Base-by-base conservation (phyloP, 83 land plant species). In the Larix sibirica region DNA sequence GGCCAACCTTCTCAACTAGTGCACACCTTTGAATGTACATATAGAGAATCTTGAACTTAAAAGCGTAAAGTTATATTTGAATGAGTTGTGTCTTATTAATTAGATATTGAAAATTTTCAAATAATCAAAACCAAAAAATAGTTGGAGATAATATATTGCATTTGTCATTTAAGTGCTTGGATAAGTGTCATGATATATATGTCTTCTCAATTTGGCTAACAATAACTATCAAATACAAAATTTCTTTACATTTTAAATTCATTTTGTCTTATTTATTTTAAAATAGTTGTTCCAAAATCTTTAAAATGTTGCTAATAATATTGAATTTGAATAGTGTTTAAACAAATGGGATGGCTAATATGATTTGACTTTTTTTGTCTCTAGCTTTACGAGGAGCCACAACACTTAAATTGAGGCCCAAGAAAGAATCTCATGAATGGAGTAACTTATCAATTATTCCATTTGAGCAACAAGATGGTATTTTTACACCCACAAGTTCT, bases 341-440 rank as follows among this genome's bases (percentile, higher is more conserved):
- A 38, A 2, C 40, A 38, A 38, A 38, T 38, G 4, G 40, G 4
- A 38, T 38, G 40, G 4, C 40, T 38, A 38, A 38, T 38, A 38
- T 38, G 5, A 38, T n/a, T 56, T 38, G 3, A 4, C 5, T 38
- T 4, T 2, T 3, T 38, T 2, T 38, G 40, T 69, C 4, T 8
- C 23, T 28, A 86, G 87, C 87, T 20, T 36, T 86, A 42, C 80
- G 88, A 24, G 88, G 88, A 84, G 88, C 88, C 21, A 64, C 88
- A 60, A 86, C 88, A 42, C 78, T 86, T 21, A 86, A 83, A 79
- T 74, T 76, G 36, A 83, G 88, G 68, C 84, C 82, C 44, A 58
- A 62, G 18, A 85, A 85, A 20, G 88, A 86, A 31, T 18, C 68
- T 31, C 42, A 68, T 24, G 5, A 69, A 69, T 69, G 74, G 74